Base-by-base conservation (phyloP, 768 basidiomycete genomes). In the Suillus paluster region DNA sequence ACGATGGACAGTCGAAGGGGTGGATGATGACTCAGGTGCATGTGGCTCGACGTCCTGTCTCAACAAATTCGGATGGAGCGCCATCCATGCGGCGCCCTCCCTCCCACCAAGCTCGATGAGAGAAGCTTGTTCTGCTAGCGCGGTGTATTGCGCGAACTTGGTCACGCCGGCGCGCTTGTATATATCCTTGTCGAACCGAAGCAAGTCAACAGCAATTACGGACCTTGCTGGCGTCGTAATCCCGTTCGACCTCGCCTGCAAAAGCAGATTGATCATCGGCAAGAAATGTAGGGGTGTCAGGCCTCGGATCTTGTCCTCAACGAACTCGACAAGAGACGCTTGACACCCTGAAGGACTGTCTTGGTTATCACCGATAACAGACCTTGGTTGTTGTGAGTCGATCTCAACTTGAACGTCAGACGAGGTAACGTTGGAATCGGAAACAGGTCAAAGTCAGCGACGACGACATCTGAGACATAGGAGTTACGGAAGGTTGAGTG, bases 151-250 rank as follows among this genome's bases (percentile, higher is more conserved):
- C 48, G 60, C 63, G 59, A 77, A 76, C 39, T 12, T 69, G 0
- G 45, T 60, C 59, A 67, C 74, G 5, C 77, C 77, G 0, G 52
- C 71, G 15, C 66, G 71, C 48, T 46, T 48, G 58, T 77, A 76
- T 33, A 65, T 42, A 30, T 64, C 49, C 19, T 70, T 70, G 49
- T 79, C 75, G 23, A 19, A 38, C 33, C 68, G 54, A n/a, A 66
- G 8, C 2, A 86, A 69, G 15, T 75, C 73, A 15, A 66, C 0
- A 5, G 78, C 80, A 23, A 86, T 61, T 1, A 9, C 62, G 17
- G 81, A 79, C n/a, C 83, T 80, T 5, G 74, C 69, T 14, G 82
- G 76, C 19, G 67, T 75, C 30, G 41, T 0, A 30, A 70, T 60
- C 5, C 81, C 81, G 6, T 71, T 73, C 17, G 64, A 62, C 36